Percentiles rank a stretch among this genome's conserved stretches.
Evolutionary conservation across 495 filamentous ascomycete genomes (phyloP).

Genomic region (Bombardia bombarda): DNA sequence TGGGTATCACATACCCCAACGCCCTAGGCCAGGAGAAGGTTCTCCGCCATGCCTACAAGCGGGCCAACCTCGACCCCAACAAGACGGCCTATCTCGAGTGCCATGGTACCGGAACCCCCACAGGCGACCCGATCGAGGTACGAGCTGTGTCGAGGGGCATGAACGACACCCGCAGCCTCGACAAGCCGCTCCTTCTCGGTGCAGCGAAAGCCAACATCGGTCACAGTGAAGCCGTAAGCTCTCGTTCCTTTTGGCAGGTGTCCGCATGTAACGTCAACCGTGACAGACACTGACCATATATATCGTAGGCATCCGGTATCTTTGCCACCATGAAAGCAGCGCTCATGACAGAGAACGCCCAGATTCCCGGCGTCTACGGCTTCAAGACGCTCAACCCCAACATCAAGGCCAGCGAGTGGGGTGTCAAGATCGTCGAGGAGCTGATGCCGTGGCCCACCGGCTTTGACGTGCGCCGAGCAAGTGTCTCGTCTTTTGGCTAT

Average conservation of each 20-base stretch:
- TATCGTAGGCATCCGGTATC: conserved; percentile 29
- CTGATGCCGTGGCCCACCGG: background rate
- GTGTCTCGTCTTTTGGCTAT: conserved; percentile 48
- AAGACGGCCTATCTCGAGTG: conserved; percentile 33
- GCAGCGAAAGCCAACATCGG: conserved; percentile 39
- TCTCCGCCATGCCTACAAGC: conserved; percentile 39
- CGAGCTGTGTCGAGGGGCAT: conserved; percentile 17
- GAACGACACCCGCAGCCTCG: background rate
- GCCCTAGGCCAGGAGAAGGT: conserved; percentile 39
- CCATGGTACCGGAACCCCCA: conserved; percentile 27
- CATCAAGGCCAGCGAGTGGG: conserved; percentile 12
- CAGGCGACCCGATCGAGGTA: conserved; percentile 31
- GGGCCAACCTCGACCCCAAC: conserved; percentile 34
- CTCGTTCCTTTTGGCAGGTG: no score
- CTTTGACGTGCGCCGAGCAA: conserved; percentile 23
- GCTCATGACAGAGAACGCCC: conserved; percentile 25
- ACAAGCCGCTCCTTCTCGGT: conserved; percentile 27
- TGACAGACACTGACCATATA: no score
- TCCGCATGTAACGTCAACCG: no score
- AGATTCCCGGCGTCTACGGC: conserved; percentile 23
- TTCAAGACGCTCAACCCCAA: conserved; percentile 36
- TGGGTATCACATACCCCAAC: conserved; percentile 45
- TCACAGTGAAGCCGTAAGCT: conserved; percentile 32
- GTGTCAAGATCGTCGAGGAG: background rate
- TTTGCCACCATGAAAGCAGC: conserved; percentile 30